Base-by-base conservation (phyloP, 2,329 filamentous ascomycete species). In the Penicillium sp. region DNA sequence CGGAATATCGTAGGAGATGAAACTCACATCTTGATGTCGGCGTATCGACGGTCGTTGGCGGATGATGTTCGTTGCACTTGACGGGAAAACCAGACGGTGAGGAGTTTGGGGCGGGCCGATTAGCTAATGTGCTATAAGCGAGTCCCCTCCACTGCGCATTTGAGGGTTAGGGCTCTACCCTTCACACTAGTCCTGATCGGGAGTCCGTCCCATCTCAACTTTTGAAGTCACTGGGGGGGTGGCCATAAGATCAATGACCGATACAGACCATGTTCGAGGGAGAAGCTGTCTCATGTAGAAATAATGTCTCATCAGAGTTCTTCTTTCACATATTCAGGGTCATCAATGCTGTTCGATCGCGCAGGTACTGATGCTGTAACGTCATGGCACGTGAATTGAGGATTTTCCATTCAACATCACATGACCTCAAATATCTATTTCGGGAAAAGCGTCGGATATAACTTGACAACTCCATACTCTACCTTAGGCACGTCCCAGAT, bases 11-110 rank as follows among this genome's bases (percentile, higher is more conserved):
- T 57, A 68, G 68, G 65, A 70, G 70, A 72, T 73, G 67, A 62
- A 57, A 78, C 76, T 78, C 75, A 78, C 76, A 78, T 78, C 76
- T 78, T 78, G 75, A 77, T 74, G 76, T 77, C 76, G 76, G 76
- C 74, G 75, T 78, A 75, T 77, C 74, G 76, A 78, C 75, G 75
- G 76, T 78, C 76, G 75, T 77, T 78, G 75, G 76, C 75, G 75
- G 75, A 77, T 76, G 75, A 74, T 75, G 75, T 77, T 78, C 75
- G 75, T 76, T 72, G 71, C 74, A 74, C 72, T 76, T 71, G 68
- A 68, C 73, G 70, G 72, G 71, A 74, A 76, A 71, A 74, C 72
- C 72, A 65, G 69, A 65, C 68, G 68, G 70, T 73, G 75, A 77
- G 74, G 57, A 77, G 73, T 76, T 78, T 76, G 72, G 75, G 73